Conservation (phyloP, 768 basidiomycete genomes). For the Serpula lacrymans region DNA sequence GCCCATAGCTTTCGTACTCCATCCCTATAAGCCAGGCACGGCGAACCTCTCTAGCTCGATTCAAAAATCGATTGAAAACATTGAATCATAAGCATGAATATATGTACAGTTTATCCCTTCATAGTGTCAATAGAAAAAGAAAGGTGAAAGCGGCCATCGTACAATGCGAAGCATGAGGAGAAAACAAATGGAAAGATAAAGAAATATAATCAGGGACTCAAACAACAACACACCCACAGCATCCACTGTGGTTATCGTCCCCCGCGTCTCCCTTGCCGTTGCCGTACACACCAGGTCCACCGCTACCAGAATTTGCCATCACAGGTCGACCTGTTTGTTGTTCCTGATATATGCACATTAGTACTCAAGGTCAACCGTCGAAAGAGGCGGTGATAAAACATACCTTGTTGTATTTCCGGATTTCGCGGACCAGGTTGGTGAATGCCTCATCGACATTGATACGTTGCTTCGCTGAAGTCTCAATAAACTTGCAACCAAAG, state of each 20-base stretch:
- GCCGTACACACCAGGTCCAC: constrained; percentile 47
- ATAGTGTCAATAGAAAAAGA: constrained; percentile 5
- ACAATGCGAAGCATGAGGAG: constrained; percentile 9
- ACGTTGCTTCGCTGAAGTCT: constrained; percentile 94
- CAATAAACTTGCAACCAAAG: constrained; percentile 91
- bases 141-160: constrained; percentile 5
- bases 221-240: constrained; percentile 70
- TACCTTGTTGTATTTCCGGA: constrained; percentile 92
- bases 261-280: constrained; percentile 39
- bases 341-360: constrained; percentile 41
- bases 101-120: constrained; percentile 20
- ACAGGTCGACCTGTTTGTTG: constrained; percentile 75
- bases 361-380: constrained; percentile 6
- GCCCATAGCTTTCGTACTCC: no score
- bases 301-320: constrained; percentile 41
- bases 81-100: constrained; percentile 17
- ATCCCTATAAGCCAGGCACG: no score
- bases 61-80: no score
- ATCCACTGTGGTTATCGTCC: constrained; percentile 55
- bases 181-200: constrained; percentile 2
- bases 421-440: constrained; percentile 88
- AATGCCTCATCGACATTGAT: constrained; percentile 98
- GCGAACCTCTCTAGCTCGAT: no score
- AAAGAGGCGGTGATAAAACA: constrained; percentile 9
- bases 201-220: constrained; percentile 19